phyloP scores from a whole-genome alignment of 352 stramenopile genomes.

The Phytophthora capsici region DNA sequence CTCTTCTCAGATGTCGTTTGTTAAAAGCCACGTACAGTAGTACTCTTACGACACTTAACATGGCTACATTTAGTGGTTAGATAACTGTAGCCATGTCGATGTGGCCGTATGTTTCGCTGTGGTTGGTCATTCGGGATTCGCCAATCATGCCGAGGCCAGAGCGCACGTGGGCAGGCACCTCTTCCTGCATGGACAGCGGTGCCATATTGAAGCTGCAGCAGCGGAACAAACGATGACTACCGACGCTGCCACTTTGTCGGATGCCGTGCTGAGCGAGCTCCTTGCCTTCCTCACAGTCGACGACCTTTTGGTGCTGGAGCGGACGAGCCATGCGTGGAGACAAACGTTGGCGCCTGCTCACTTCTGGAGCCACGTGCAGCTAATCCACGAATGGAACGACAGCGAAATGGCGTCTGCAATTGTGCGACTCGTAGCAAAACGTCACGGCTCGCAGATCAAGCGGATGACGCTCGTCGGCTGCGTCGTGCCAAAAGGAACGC shows the following conservation, averaged over 20 bases:
- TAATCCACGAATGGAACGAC: constrained; percentile 46
- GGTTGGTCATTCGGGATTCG: constrained; percentile 17
- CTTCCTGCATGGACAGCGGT: constrained; percentile 1
- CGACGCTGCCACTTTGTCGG: constrained; percentile 18
- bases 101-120: constrained; percentile 8
- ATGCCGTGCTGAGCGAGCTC: constrained; percentile 44
- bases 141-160: constrained; percentile 32
- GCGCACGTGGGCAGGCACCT: constrained; percentile 21
- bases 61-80: too few relatives aligned
- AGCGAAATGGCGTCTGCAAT: constrained; percentile 32
- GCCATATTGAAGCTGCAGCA: constrained; percentile 28
- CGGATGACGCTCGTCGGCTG: constrained; percentile 57
- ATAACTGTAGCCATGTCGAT: constrained; percentile 28
- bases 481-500: constrained; percentile 38
- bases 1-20: neutral
- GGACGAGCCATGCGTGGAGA: constrained; percentile 46
- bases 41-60: too few relatives aligned
- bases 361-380: constrained; percentile 42
- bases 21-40: too few relatives aligned
- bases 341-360: constrained; percentile 30
- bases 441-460: constrained; percentile 49
- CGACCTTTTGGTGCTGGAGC: constrained; percentile 60
- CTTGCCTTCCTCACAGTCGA: constrained; percentile 56
- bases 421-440: constrained; percentile 36
- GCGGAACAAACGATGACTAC: constrained; percentile 20